Evolutionary conservation across 1,139 yeast genomes (phyloP).

Genomic region (Lodderomyces margitis): DNA sequence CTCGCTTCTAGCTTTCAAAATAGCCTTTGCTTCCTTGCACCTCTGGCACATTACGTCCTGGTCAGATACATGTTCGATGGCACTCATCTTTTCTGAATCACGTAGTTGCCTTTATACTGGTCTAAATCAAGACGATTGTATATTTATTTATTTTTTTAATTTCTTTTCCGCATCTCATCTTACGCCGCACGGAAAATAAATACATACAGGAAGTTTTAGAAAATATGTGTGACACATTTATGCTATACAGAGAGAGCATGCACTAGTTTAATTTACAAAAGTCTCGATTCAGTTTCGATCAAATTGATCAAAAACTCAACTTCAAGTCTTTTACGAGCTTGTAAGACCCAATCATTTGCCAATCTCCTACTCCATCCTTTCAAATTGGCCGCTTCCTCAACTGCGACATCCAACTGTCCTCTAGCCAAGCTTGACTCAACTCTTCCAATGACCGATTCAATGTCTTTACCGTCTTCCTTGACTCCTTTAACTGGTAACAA

Average conservation of each 20-base stretch:
- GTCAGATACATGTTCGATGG: constrained; percentile 20
- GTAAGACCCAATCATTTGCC: constrained; percentile 88
- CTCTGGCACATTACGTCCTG: constrained; percentile 34
- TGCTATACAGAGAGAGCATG: constrained; percentile 1
- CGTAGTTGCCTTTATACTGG: not conserved
- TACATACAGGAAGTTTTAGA: no score
- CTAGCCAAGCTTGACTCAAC: constrained; percentile 74
- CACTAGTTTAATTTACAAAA: constrained; percentile 24
- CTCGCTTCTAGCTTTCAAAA: constrained; percentile 64
- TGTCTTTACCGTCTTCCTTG: constrained; percentile 68
- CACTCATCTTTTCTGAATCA: constrained; percentile 8
- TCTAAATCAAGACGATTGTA: no score
- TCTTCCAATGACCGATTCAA: constrained; percentile 85
- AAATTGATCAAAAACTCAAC: constrained; percentile 73
- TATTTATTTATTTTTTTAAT: constrained; percentile 3
- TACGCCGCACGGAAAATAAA: not conserved
- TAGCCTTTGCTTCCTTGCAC: constrained; percentile 51
- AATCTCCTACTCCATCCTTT: constrained; percentile 93
- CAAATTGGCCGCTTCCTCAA: constrained; percentile 84
- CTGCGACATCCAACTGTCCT: constrained; percentile 83
- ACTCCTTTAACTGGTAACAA: constrained; percentile 63
- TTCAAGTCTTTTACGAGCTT: constrained; percentile 87
- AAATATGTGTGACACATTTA: no score
- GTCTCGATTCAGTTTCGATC: constrained; percentile 56
- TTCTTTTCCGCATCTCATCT: constrained; percentile 2